Conservation (phyloP, 2,329 filamentous ascomycete genomes). For the Aspergillus pseudonomiae region DNA sequence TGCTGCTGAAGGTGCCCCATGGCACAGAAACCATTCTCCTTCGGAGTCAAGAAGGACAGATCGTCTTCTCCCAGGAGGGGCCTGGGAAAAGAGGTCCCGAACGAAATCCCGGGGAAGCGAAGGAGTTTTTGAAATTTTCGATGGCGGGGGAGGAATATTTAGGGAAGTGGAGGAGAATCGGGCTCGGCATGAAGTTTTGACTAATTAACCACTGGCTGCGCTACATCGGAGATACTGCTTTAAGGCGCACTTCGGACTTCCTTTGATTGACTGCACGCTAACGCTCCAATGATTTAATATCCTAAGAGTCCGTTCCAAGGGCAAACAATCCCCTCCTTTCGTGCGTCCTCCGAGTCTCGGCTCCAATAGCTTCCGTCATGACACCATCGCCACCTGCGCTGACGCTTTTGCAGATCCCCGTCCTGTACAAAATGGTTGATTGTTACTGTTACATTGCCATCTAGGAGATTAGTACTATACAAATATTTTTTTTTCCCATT, state of each 20-base stretch:
- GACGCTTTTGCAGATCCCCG: slow-evolving; percentile 15
- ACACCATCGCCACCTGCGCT: slow-evolving; percentile 21
- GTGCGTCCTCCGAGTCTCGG: background rate
- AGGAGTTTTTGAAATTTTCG: slow-evolving; percentile 5
- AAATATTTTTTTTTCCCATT: background rate
- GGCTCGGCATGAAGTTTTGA: slow-evolving; percentile 5
- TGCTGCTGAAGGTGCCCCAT: slow-evolving; percentile 30
- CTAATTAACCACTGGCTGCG: slow-evolving; percentile 2
- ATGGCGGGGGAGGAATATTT: slow-evolving; percentile 10
- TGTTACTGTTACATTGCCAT: slow-evolving; percentile 12
- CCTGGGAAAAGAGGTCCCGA: slow-evolving; percentile 20
- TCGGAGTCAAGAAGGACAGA: background rate
- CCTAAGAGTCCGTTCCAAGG: background rate
- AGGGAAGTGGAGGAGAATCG: slow-evolving; percentile 10
- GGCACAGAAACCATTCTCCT: slow-evolving; percentile 21
- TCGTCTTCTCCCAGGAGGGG: slow-evolving; percentile 23
- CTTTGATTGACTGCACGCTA: background rate
- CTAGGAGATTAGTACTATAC: slow-evolving; percentile 5
- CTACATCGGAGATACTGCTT: slow-evolving; percentile 6
- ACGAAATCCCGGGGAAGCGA: slow-evolving; percentile 10
- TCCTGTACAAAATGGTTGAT: background rate
- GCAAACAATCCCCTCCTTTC: slow-evolving; percentile 1
- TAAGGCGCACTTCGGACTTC: slow-evolving; percentile 4
- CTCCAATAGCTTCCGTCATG: slow-evolving; percentile 8
- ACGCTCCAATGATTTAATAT: background rate